phyloP scores from a whole-genome alignment of 2,329 filamentous ascomycete species.

The Penicillium sumatraense region DNA sequence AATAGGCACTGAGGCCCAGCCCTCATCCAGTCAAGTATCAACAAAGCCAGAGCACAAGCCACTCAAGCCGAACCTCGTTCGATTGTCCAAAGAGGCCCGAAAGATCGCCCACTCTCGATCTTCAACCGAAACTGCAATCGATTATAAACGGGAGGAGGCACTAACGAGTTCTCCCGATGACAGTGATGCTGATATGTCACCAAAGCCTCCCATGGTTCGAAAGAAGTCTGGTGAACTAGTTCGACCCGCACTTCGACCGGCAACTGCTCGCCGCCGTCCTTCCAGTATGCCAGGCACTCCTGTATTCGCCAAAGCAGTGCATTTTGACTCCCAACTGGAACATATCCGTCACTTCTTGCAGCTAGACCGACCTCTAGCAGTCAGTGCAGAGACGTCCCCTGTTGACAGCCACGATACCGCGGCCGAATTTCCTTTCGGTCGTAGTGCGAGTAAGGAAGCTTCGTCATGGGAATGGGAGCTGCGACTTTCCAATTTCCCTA shows the following conservation, averaged over 20 bases:
- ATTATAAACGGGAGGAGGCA: conserved; percentile 47
- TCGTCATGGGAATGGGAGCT: conserved; percentile 85
- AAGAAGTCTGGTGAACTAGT: conserved; percentile 99
- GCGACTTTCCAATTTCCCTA: conserved; percentile 79
- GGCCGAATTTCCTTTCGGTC: conserved; percentile 80
- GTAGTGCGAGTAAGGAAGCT: conserved; percentile 53
- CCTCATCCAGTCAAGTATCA: conserved; percentile 36
- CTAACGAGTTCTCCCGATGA: conserved; percentile 50
- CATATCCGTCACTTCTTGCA: conserved; percentile 96
- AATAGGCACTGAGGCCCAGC: conserved; percentile 8
- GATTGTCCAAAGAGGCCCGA: conserved; percentile 59
- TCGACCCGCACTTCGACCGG: conserved; percentile 81
- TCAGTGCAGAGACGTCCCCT: conserved; percentile 91
- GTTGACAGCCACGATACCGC: conserved; percentile 88
- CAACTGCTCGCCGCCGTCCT: conserved; percentile 74
- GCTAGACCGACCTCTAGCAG: conserved; percentile 90
- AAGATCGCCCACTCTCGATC: conserved; percentile 67
- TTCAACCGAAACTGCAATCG: conserved; percentile 59
- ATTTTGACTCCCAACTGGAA: conserved; percentile 95
- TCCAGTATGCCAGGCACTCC: conserved; percentile 98
- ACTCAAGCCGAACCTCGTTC: conserved; percentile 34
- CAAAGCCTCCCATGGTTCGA: conserved; percentile 88
- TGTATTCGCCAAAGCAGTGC: conserved; percentile 94
- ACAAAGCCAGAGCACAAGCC: conserved; percentile 16
- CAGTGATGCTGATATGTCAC: conserved; percentile 63